Percentiles rank a stretch among this genome's conserved stretches.
These are phyloP conservation scores for Phoma sp. DNA, from an alignment of 2,329 filamentous ascomycete genomes.

Conservation along the genomic window DNA sequence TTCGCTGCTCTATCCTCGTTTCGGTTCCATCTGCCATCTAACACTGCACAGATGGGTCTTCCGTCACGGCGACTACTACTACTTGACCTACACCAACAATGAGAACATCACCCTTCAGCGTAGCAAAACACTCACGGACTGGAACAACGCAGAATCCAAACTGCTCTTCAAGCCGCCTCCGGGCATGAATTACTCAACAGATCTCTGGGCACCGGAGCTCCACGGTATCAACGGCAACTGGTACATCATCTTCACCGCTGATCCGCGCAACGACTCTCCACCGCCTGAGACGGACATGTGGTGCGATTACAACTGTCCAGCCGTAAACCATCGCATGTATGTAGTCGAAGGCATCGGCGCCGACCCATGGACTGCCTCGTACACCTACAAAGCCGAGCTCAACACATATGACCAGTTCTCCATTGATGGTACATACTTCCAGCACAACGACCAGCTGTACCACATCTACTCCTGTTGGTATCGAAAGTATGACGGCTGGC, in stretches of 20 bases:
- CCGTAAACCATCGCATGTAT: slow-evolving; percentile 60
- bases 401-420: slow-evolving; percentile 61
- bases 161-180: slow-evolving; percentile 51
- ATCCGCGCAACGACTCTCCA: slow-evolving; percentile 55
- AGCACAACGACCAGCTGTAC: slow-evolving; percentile 47
- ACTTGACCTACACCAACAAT: slow-evolving; percentile 54
- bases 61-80: slow-evolving; percentile 51
- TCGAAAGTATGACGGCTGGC: slow-evolving; percentile 56
- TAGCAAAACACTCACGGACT: slow-evolving; percentile 52
- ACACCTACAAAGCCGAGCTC: slow-evolving; percentile 54
- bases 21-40: not conserved
- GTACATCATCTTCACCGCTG: slow-evolving; percentile 62
- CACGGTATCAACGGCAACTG: slow-evolving; percentile 55
- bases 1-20: not conserved
- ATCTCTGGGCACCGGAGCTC: slow-evolving; percentile 60
- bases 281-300: slow-evolving; percentile 57
- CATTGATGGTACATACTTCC: slow-evolving; percentile 62
- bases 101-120: slow-evolving; percentile 53
- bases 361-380: slow-evolving; percentile 56
- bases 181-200: slow-evolving; percentile 54
- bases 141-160: slow-evolving; percentile 53
- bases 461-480: slow-evolving; percentile 52
- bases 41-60: slow-evolving; percentile 49
- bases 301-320: slow-evolving; percentile 58
- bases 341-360: slow-evolving; percentile 53